phyloP scores from a whole-genome alignment of 1,284 basidiomycete genomes.

The Butyriboletus appendiculatus region DNA sequence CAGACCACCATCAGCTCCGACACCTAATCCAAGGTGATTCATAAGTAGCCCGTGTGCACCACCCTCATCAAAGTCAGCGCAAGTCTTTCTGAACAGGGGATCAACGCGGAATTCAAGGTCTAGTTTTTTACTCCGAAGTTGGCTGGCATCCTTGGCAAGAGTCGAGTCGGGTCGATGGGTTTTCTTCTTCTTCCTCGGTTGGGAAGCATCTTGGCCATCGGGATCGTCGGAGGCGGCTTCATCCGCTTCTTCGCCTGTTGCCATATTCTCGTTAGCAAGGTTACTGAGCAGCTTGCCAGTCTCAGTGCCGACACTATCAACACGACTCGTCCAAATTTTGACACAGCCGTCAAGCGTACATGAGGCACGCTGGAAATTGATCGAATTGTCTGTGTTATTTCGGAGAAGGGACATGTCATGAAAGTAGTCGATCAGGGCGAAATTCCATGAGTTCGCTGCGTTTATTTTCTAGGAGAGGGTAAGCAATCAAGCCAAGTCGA shows the following conservation, averaged over 20 bases:
- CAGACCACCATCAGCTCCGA: constrained; percentile 80
- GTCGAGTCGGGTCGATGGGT: constrained; percentile 74
- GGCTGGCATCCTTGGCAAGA: constrained; percentile 79
- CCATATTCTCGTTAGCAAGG: constrained; percentile 69
- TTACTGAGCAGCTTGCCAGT: constrained; percentile 95
- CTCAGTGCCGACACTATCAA: constrained; percentile 96
- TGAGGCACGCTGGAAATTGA: constrained; percentile 99
- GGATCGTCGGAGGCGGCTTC: constrained; percentile 62
- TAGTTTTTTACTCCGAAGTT: constrained; percentile 89
- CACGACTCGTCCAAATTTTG: constrained; percentile 99
- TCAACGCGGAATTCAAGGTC: constrained; percentile 96
- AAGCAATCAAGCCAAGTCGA: constrained; percentile 8
- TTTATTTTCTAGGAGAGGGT: constrained; percentile 88
- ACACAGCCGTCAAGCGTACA: constrained; percentile 98
- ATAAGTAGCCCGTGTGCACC: constrained; percentile 93
- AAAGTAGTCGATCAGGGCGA: constrained; percentile 99
- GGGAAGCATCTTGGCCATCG: constrained; percentile 54
- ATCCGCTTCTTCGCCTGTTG: constrained; percentile 62
- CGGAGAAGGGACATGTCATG: constrained; percentile 98
- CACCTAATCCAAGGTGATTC: constrained; percentile 83
- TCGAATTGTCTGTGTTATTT: constrained; percentile 89
- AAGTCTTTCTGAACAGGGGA: constrained; percentile 97
- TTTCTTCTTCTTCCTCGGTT: constrained; percentile 63
- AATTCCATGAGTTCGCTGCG: constrained; percentile 96
- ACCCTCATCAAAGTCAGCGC: constrained; percentile 98